Percentiles rank a stretch among this genome's conserved stretches.
phyloP scores from a whole-genome alignment of 2,329 filamentous ascomycete species.

The Lithohypha guttulata region DNA sequence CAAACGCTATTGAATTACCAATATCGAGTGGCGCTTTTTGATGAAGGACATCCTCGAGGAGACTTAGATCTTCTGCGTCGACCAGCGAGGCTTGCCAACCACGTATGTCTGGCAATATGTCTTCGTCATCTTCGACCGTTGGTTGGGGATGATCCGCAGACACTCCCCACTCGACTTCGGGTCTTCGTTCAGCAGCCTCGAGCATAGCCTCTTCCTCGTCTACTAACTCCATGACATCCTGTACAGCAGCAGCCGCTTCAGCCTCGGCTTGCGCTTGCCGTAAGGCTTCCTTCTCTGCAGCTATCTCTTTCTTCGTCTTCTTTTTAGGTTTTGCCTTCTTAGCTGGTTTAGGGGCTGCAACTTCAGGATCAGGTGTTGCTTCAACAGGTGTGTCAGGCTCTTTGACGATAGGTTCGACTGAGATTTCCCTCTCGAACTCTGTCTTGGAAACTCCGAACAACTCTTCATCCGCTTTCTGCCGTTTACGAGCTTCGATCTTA shows the following conservation, averaged over 20 bases:
- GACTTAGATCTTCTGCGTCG: constrained; percentile 53
- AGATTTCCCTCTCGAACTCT: constrained; percentile 42
- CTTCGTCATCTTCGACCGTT: constrained; percentile 56
- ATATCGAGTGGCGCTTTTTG: constrained; percentile 39
- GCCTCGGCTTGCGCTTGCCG: constrained; percentile 43
- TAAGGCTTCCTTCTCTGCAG: constrained; percentile 55
- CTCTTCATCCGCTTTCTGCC: constrained; percentile 75
- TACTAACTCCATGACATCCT: constrained; percentile 25
- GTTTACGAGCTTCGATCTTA: constrained; percentile 61
- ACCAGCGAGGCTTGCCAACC: constrained; percentile 60
- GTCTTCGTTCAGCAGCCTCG: constrained; percentile 25
- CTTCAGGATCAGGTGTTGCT: constrained; percentile 24
- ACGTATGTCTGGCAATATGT: constrained; percentile 56
- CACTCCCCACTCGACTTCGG: constrained; percentile 50
- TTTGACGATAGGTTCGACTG: constrained; percentile 32
- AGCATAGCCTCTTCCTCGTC: constrained; percentile 24
- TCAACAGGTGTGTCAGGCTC: constrained; percentile 29
- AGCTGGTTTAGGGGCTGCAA: constrained; percentile 31
- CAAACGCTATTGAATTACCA: constrained; percentile 52
- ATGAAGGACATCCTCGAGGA: constrained; percentile 43
- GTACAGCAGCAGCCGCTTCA: constrained; percentile 31
- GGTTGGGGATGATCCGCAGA: constrained; percentile 49
- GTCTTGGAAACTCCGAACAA: constrained; percentile 56
- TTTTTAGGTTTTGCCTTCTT: constrained; percentile 53
- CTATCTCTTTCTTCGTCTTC: constrained; percentile 67